These are phyloP conservation scores for Cytospora mali DNA, from an alignment of 2,329 filamentous ascomycete genomes.

Conservation along the genomic window DNA sequence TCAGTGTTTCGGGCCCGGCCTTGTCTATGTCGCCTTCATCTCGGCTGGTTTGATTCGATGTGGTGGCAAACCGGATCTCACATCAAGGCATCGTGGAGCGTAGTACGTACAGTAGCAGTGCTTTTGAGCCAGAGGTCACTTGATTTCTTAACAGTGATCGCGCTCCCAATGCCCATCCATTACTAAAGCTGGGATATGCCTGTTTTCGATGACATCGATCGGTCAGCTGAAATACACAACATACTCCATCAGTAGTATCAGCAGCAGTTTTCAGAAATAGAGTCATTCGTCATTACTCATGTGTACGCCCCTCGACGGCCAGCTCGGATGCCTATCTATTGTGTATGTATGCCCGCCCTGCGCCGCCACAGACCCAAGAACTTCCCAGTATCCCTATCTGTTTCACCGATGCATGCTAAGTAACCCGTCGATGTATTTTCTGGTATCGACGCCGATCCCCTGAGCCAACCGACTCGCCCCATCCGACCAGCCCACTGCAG, in stretches of 20 bases:
- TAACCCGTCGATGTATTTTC: slow-evolving; percentile 73
- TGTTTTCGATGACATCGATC: background rate
- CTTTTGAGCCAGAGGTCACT: no score
- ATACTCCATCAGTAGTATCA: background rate
- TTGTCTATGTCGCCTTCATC: background rate
- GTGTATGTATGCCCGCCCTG: background rate
- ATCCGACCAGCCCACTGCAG: slow-evolving; percentile 50
- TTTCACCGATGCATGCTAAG: slow-evolving; percentile 60
- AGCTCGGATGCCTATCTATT: background rate
- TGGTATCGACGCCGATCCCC: slow-evolving; percentile 76
- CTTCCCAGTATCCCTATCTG: background rate
- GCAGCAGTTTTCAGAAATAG: background rate
- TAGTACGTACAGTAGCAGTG: no score
- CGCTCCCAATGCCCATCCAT: background rate
- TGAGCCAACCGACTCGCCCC: slow-evolving; percentile 65
- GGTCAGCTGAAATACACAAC: background rate
- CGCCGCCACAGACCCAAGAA: background rate
- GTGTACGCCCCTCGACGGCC: background rate
- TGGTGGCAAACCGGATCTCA: background rate
- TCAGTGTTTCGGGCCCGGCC: background rate
- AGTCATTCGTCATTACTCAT: background rate
- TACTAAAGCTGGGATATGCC: background rate
- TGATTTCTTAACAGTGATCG: background rate
- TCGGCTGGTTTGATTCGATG: background rate
- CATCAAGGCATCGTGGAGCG: background rate